Base-by-base conservation (phyloP, 306 rosid genomes). In the Corylus americana region DNA sequence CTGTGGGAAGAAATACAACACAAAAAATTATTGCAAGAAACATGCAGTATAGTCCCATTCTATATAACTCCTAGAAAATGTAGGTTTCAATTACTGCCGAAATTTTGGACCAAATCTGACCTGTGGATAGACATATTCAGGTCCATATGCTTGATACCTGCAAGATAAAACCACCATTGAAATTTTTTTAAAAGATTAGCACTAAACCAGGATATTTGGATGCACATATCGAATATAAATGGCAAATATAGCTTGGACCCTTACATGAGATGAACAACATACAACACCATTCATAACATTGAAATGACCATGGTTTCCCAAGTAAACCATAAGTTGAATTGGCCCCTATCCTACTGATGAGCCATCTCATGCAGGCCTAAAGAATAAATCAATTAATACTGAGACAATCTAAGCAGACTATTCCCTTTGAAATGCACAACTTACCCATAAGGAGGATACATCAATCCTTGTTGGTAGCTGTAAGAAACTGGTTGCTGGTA, bases 91-190 rank as follows among this genome's bases (percentile, higher is more conserved):
- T 11, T 62, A 39, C 8, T 35, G 74, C 63, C 29, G 35, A n/a
- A 13, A 77, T 7, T 64, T 54, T 48, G 51, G 50, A 20, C 29
- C 25, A 61, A 8, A 55, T 53, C 54, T 59, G 74, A 94, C 98
- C 97, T 94, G 98, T 55, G 88, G 89, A 78, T 90, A 92, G 79
- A 79, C 50, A 77, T 86, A 92, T 55, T 94, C 98, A n/a, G 93
- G 95, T 78, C 97, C 98, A 81, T 92, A 91, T 49, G 97, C 35
- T 70, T 94, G 83, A 90, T 92, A 94, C 88, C 98, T 94, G 90
- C 90, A 87, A 73, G 72, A 82, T 49, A 84, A 86, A 83, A 86
- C 73, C 82, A 81, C 77, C 86, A 81, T 55, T 78, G 75, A 83
- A 77, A 22, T 22, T 68, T 70, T 80, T 76, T 80, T 78, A 81